A percentile compares a stretch with the other conserved stretches of the same genome.
Evolutionary conservation across 2,329 filamentous ascomycete genomes (phyloP).

Genomic region (Fusarium sororula): DNA sequence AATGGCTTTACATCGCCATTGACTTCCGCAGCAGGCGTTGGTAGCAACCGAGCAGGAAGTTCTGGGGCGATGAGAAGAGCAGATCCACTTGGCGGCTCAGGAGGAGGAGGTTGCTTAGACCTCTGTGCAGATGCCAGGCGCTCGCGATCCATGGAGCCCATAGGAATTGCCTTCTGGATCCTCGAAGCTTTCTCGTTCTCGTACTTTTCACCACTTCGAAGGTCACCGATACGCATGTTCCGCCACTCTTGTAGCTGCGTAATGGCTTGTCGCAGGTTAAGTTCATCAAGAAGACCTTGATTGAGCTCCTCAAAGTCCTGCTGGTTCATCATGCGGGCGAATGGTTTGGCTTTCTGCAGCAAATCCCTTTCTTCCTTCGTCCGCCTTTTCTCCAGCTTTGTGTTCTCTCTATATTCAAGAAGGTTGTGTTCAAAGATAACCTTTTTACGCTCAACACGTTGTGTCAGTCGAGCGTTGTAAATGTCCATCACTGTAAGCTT

Average conservation of each 20-base stretch:
- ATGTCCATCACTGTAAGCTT: slow-evolving; percentile 99
- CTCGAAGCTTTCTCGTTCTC: slow-evolving; percentile 86
- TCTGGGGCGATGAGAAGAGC: slow-evolving; percentile 82
- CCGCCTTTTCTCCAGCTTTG: slow-evolving; percentile 88
- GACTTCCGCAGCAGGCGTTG: slow-evolving; percentile 46
- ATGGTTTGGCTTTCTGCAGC: slow-evolving; percentile 92
- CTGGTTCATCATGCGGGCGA: slow-evolving; percentile 95
- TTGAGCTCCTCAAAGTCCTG: slow-evolving; percentile 88
- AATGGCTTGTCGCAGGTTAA: slow-evolving; percentile 91
- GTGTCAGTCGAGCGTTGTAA: slow-evolving; percentile 91
- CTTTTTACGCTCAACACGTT: slow-evolving; percentile 93
- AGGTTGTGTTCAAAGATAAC: slow-evolving; percentile 96
- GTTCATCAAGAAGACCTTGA: slow-evolving; percentile 86
- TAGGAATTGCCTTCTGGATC: slow-evolving; percentile 73
- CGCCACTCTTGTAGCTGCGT: slow-evolving; percentile 94
- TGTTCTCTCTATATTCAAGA: slow-evolving; percentile 92
- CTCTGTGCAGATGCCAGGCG: slow-evolving; percentile 76
- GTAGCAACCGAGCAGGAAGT: slow-evolving; percentile 68
- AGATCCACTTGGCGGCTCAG: slow-evolving; percentile 78
- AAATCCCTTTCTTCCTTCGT: slow-evolving; percentile 95
- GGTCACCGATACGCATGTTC: slow-evolving; percentile 80
- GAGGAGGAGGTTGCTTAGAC: slow-evolving; percentile 70
- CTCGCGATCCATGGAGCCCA: slow-evolving; percentile 86
- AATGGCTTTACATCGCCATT: slow-evolving; percentile 63
- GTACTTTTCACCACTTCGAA: slow-evolving; percentile 89